A percentile compares a stretch with the other conserved stretches of the same genome.
These are phyloP conservation scores for Phlebiopsis flavidoalba DNA, from an alignment of 768 basidiomycete genomes.

Conservation along the genomic window DNA sequence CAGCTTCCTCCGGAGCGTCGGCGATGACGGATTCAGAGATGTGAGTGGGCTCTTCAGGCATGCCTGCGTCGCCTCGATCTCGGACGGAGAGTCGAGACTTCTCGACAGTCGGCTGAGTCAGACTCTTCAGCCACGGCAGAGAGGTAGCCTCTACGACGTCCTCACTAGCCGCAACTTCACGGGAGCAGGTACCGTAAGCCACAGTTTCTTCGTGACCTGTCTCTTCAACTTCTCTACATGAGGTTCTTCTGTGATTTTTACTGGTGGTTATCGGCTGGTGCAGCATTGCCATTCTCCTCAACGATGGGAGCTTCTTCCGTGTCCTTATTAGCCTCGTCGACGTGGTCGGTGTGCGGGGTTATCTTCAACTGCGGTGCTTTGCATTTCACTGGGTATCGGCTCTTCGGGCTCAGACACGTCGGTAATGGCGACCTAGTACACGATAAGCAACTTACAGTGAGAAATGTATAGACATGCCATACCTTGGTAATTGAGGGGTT, in stretches of 20 bases:
- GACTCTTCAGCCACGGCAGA: constrained; percentile 1
- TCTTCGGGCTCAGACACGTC: not conserved
- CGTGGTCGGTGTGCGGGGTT: not conserved
- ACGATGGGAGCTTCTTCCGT: not conserved
- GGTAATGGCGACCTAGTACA: not conserved
- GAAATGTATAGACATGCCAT: not conserved
- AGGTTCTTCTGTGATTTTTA: constrained; percentile 5
- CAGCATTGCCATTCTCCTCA: not conserved
- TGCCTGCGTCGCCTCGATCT: not conserved
- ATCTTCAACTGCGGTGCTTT: not conserved
- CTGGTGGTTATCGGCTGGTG: not conserved
- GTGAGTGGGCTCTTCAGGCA: not conserved
- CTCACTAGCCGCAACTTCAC: constrained; percentile 4
- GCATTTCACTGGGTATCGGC: not conserved
- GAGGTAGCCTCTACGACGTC: not conserved
- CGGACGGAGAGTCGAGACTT: not conserved
- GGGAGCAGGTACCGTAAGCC: not conserved
- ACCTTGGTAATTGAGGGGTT: not conserved
- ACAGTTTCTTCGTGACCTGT: constrained; percentile 1
- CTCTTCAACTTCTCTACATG: not conserved
- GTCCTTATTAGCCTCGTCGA: not conserved
- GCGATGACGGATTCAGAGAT: not conserved
- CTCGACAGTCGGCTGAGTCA: constrained; percentile 1
- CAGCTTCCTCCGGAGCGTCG: not conserved
- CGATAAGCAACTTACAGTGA: not conserved